A percentile compares a stretch with the other conserved stretches of the same genome.
Conservation (phyloP, 495 filamentous ascomycete genomes). For the Lepraria neglecta region DNA sequence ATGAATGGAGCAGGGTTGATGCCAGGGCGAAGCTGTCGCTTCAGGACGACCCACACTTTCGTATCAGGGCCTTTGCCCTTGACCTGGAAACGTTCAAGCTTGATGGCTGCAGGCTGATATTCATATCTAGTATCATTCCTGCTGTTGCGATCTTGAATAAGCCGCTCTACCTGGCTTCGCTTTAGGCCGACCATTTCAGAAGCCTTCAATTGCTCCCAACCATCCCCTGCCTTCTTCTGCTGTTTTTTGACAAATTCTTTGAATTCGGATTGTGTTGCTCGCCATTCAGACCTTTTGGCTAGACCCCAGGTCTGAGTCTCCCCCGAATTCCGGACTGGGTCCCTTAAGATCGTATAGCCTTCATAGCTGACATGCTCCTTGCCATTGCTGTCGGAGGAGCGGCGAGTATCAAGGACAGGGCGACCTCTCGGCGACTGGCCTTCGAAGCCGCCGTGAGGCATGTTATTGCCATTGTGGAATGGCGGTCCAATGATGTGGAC, state of each 20-base stretch:
- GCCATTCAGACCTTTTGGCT: slow-evolving; percentile 16
- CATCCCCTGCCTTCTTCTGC: slow-evolving; percentile 11
- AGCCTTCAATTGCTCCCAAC: slow-evolving; percentile 4
- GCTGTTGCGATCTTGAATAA: slow-evolving; percentile 19
- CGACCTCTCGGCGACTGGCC: neutral
- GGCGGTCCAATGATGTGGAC: slow-evolving; percentile 2
- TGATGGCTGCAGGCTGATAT: slow-evolving; percentile 20
- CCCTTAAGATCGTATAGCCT: slow-evolving; percentile 9
- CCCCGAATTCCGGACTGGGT: neutral
- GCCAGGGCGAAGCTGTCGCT: slow-evolving; percentile 16
- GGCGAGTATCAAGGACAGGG: slow-evolving; percentile 4
- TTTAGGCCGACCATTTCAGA: slow-evolving; percentile 21
- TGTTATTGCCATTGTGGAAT: slow-evolving; percentile 10
- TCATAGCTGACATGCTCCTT: neutral
- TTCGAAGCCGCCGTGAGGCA: neutral
- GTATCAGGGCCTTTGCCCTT: neutral
- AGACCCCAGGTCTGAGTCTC: slow-evolving; percentile 14
- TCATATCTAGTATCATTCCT: slow-evolving; percentile 19
- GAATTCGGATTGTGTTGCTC: slow-evolving; percentile 18
- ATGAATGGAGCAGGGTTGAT: neutral
- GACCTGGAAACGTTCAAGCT: slow-evolving; percentile 11
- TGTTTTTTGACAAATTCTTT: slow-evolving; percentile 19
- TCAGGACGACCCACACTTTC: slow-evolving; percentile 23
- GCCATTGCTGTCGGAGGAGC: slow-evolving; percentile 1
- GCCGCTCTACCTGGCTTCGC: slow-evolving; percentile 20